phyloP scores from a whole-genome alignment of 306 rosid genomes.

The Quercus dentata region DNA sequence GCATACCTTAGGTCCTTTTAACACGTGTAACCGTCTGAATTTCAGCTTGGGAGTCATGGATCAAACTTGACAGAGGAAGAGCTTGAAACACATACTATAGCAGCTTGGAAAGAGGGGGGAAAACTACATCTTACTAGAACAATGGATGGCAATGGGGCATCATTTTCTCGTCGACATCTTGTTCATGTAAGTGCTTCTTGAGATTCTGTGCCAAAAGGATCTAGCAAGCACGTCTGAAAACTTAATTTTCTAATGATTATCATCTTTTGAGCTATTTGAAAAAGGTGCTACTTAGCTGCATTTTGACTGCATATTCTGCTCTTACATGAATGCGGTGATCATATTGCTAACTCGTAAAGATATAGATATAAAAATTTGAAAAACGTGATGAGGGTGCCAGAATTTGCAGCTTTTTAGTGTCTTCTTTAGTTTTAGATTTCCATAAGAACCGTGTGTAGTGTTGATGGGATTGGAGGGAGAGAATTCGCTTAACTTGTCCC shows the following conservation, averaged over 20 bases:
- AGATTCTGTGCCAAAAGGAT: constrained; percentile 9
- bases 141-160: constrained; percentile 49
- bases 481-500: too few species aligned
- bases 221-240: not conserved
- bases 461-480: not conserved
- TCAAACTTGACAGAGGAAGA: constrained; percentile 80
- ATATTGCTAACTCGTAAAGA: not conserved
- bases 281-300: not conserved
- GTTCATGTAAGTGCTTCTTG: constrained; percentile 57
- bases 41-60: constrained; percentile 80
- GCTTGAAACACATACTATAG: constrained; percentile 83
- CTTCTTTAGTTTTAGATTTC: not conserved
- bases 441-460: not conserved
- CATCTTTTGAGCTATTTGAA: not conserved
- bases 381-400: not conserved
- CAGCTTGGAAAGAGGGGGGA: constrained; percentile 84
- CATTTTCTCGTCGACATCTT: constrained; percentile 34
- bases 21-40: constrained; percentile 18
- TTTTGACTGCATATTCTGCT: not conserved
- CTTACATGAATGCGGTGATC: not conserved
- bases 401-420: not conserved
- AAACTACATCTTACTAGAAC: constrained; percentile 42
- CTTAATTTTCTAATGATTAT: not conserved
- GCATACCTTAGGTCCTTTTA: constrained; percentile 5
- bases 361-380: not conserved